Conservation (phyloP, 1,139 yeast genomes). For the Suhomyces ambrosiae region DNA sequence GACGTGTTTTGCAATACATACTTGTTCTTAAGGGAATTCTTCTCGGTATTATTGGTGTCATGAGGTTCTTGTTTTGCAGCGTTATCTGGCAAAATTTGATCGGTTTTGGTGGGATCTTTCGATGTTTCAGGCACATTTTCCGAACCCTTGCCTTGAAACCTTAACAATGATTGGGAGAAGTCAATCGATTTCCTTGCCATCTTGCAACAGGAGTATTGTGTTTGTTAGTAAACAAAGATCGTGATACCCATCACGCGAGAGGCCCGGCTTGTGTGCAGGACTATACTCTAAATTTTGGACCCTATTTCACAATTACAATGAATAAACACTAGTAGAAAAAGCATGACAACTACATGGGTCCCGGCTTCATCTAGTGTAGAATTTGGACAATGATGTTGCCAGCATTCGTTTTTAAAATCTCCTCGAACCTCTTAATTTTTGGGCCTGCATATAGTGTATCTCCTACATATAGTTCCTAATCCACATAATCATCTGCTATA, state of each 20-base stretch:
- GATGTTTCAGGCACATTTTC: background rate
- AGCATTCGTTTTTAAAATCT: too few relatives aligned
- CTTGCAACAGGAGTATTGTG: constrained; percentile 3
- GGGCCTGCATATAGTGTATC: constrained; percentile 3
- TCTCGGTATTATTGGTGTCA: background rate
- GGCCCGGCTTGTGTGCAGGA: constrained; percentile 1
- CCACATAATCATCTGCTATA: too few relatives aligned
- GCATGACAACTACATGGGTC: too few relatives aligned
- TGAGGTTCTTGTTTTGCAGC: too few relatives aligned
- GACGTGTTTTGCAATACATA: constrained; percentile 47
- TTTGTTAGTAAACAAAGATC: constrained; percentile 8
- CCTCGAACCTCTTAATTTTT: too few relatives aligned
- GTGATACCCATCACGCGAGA: constrained; percentile 1
- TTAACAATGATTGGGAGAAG: constrained; percentile 23
- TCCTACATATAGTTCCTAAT: too few relatives aligned
- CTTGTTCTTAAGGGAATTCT: constrained; percentile 8
- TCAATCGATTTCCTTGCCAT: constrained; percentile 28
- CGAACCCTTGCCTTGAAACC: constrained; percentile 16
- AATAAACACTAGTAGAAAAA: too few relatives aligned
- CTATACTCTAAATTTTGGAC: too few relatives aligned
- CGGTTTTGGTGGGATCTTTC: background rate
- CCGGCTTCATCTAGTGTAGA: too few relatives aligned
- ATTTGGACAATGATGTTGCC: too few relatives aligned
- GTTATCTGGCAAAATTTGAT: background rate
- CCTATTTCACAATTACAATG: too few relatives aligned